phyloP scores from a whole-genome alignment of 2,329 filamentous ascomycete species.

The Annulohypoxylon truncatum region DNA sequence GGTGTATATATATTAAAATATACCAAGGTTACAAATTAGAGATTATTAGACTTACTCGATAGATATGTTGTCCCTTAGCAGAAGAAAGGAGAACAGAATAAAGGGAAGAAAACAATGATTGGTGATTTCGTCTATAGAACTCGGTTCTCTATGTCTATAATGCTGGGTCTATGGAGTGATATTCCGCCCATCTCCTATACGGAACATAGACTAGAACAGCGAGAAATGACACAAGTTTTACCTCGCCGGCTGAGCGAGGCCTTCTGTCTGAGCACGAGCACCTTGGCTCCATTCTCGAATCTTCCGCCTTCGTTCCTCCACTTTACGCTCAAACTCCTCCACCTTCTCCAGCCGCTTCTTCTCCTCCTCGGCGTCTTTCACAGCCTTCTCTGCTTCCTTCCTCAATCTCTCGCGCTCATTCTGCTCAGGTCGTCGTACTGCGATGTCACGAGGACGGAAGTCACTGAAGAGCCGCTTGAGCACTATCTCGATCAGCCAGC shows the following conservation, averaged over 20 bases:
- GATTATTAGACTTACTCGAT: neutral
- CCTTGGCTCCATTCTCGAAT: constrained; percentile 61
- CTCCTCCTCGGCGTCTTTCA: constrained; percentile 64
- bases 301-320: constrained; percentile 63
- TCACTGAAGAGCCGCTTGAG: constrained; percentile 91
- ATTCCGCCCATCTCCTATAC: neutral
- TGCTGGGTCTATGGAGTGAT: constrained; percentile 23
- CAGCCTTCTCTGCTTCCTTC: constrained; percentile 67
- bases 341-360: constrained; percentile 65
- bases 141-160: constrained; percentile 30
- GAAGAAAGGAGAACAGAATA: too few relatives aligned
- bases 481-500: constrained; percentile 86
- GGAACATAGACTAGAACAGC: neutral
- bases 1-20: too few relatives aligned
- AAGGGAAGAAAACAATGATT: neutral
- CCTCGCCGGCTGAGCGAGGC: constrained; percentile 10
- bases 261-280: constrained; percentile 8
- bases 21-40: neutral
- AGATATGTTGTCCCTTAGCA: neutral
- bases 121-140: constrained; percentile 11
- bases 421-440: constrained; percentile 86
- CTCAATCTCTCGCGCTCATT: constrained; percentile 78
- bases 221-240: constrained; percentile 1
- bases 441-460: constrained; percentile 93
- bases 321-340: constrained; percentile 68